phyloP scores from a whole-genome alignment of 2,329 filamentous ascomycete species.

The Tolypocladium tropicale region DNA sequence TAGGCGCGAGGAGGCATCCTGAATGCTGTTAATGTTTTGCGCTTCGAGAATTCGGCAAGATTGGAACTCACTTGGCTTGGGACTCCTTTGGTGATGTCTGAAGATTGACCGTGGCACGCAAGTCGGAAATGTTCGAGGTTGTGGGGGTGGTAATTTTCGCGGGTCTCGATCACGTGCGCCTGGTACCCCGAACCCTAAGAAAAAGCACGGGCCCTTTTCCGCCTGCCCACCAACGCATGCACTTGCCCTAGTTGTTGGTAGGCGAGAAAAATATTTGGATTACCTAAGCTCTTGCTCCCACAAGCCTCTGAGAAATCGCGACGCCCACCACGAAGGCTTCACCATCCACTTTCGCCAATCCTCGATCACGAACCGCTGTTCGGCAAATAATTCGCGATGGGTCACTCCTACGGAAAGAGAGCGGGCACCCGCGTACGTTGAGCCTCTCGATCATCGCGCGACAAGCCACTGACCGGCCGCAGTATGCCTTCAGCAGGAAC shows the following conservation, averaged over 20 bases:
- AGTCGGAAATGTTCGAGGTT: conserved; percentile 19
- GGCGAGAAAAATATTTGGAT: conserved; percentile 20
- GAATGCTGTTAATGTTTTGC: conserved; percentile 16
- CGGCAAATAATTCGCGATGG: conserved; percentile 56
- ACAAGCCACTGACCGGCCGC: conserved; percentile 20
- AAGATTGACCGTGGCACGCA: conserved; percentile 20
- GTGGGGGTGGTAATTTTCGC: conserved; percentile 22
- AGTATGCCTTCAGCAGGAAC: conserved; percentile 87
- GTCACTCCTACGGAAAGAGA: conserved; percentile 80
- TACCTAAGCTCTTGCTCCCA: conserved; percentile 26
- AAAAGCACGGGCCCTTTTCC: not conserved
- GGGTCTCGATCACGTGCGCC: conserved; percentile 16
- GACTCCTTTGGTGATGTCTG: conserved; percentile 26
- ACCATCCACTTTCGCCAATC: conserved; percentile 25
- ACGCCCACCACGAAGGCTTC: conserved; percentile 20
- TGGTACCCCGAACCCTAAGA: conserved; percentile 21
- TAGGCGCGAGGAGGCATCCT: conserved; percentile 53
- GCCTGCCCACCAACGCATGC: conserved; percentile 8
- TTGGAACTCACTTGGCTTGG: conserved; percentile 27
- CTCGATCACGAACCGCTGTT: conserved; percentile 30
- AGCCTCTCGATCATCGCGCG: conserved; percentile 7
- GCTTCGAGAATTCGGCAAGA: conserved; percentile 4
- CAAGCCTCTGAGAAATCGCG: conserved; percentile 28
- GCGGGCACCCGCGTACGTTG: conserved; percentile 70
- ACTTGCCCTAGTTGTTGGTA: conserved; percentile 21